Conservation (phyloP, 179 eudicot genomes). For the Vitellaria paradoxa region DNA sequence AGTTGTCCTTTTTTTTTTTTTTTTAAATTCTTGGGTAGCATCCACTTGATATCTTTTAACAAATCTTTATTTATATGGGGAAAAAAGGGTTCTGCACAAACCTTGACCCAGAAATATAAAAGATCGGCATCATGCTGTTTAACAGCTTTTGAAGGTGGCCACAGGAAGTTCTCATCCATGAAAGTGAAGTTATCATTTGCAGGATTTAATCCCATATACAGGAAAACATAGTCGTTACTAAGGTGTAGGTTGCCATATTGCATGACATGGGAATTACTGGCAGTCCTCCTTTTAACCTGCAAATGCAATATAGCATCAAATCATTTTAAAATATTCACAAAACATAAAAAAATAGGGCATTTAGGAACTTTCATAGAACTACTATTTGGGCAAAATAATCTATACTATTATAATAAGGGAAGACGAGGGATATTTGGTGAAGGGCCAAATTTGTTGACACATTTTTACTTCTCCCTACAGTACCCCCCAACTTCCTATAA, state of each 20-base stretch:
- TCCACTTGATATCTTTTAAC: too few relatives aligned
- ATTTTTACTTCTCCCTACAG: too few relatives aligned
- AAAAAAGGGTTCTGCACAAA: constrained; percentile 17
- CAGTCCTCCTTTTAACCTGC: constrained; percentile 79
- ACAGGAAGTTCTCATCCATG: constrained; percentile 44
- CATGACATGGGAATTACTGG: constrained; percentile 87
- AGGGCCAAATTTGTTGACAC: too few relatives aligned
- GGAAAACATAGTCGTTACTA: constrained; percentile 45
- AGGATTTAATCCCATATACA: constrained; percentile 81
- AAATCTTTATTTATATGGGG: too few relatives aligned
- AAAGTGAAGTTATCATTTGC: constrained; percentile 69
- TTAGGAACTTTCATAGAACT: too few relatives aligned
- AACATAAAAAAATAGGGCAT: too few relatives aligned
- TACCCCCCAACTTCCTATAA: too few relatives aligned
- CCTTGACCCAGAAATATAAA: constrained; percentile 96
- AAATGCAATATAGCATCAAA: neutral
- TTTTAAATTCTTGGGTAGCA: too few relatives aligned
- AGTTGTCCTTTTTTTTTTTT: constrained; percentile 33
- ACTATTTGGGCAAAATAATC: too few relatives aligned
- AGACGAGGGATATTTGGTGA: too few relatives aligned
- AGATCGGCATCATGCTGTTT: constrained; percentile 96
- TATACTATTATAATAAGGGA: too few relatives aligned
- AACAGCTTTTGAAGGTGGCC: constrained; percentile 51
- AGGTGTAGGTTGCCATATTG: constrained; percentile 69
- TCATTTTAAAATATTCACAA: neutral